phyloP scores from a whole-genome alignment of 2,329 filamentous ascomycete species.

The Knufia petricola region DNA sequence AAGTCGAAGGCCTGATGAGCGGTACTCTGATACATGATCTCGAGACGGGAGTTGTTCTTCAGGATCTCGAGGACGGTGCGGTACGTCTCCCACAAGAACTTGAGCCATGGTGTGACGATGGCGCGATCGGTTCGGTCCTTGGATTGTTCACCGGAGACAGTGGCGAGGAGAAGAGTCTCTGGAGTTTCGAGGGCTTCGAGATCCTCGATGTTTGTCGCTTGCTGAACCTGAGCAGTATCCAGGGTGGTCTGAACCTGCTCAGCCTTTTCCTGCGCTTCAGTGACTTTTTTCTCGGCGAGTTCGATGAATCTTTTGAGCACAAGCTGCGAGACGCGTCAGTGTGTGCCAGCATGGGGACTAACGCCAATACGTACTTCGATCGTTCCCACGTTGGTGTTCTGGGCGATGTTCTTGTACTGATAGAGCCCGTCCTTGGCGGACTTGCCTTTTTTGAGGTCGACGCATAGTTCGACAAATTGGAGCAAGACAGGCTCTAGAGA shows the following conservation, averaged over 20 bases:
- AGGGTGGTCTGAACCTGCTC: conserved; percentile 86
- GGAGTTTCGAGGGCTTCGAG: conserved; percentile 95
- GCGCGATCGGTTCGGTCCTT: conserved; percentile 94
- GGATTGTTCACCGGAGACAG: conserved; percentile 95
- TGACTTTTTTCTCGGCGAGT: conserved; percentile 90
- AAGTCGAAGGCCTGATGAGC: conserved; percentile 98
- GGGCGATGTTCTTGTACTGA: conserved; percentile 99
- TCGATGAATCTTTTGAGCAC: conserved; percentile 98
- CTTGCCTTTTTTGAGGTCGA: conserved; percentile 97
- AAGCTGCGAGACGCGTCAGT: conserved; percentile 42
- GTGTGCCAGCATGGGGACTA: conserved; percentile 10
- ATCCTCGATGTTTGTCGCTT: conserved; percentile 67
- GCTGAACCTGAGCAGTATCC: conserved; percentile 54
- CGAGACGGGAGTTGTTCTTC: conserved; percentile 95
- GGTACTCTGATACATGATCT: conserved; percentile 96
- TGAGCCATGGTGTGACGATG: conserved; percentile 97
- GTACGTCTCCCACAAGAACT: conserved; percentile 99
- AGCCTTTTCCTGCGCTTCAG: conserved; percentile 87
- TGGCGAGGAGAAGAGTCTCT: conserved; percentile 94
- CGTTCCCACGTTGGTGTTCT: conserved; percentile 96
- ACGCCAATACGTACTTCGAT: conserved; percentile 63
- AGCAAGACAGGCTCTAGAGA: conserved; percentile 98
- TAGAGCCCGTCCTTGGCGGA: conserved; percentile 97
- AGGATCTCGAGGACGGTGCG: conserved; percentile 96
- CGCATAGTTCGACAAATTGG: conserved; percentile 89